phyloP scores from a whole-genome alignment of 352 stramenopile species.

The Pythium pyrilobum region DNA sequence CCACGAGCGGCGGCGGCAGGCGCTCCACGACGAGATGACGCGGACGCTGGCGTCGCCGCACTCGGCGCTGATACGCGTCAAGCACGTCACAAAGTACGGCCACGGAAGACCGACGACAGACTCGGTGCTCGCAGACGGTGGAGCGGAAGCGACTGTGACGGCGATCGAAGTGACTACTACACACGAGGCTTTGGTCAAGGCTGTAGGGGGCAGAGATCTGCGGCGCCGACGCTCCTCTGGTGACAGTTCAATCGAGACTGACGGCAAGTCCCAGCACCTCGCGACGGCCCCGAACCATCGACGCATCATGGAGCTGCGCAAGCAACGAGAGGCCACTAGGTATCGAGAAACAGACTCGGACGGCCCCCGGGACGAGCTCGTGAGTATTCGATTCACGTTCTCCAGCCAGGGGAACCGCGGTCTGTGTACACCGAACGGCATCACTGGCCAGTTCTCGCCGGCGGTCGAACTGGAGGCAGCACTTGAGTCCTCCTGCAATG shows the following conservation, averaged over 20 bases:
- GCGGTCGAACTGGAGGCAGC: constrained; percentile 43
- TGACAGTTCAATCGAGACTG: neutral
- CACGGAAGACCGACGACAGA: neutral
- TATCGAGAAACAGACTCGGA: neutral
- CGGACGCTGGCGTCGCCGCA: constrained; percentile 43
- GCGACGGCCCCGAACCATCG: constrained; percentile 48
- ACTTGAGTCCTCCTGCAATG: constrained; percentile 27
- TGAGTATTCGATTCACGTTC: constrained; percentile 57
- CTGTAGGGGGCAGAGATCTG: neutral
- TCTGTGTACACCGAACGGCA: constrained; percentile 10
- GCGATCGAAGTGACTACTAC: constrained; percentile 11
- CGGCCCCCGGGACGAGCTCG: constrained; percentile 24
- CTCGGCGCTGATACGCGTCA: constrained; percentile 24
- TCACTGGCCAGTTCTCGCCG: constrained; percentile 42
- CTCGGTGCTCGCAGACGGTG: neutral
- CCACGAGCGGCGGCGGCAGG: constrained; percentile 41
- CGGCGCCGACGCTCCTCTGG: constrained; percentile 17
- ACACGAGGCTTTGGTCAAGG: too few relatives aligned
- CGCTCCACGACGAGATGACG: constrained; percentile 48
- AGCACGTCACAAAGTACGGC: neutral
- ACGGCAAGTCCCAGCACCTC: constrained; percentile 3
- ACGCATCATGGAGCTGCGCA: constrained; percentile 50
- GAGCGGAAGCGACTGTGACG: neutral
- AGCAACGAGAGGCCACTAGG: constrained; percentile 16
- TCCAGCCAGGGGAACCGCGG: constrained; percentile 23